phyloP scores from a whole-genome alignment of 164 flowering plant genomes.

The Magnolia kwangsiensis region DNA sequence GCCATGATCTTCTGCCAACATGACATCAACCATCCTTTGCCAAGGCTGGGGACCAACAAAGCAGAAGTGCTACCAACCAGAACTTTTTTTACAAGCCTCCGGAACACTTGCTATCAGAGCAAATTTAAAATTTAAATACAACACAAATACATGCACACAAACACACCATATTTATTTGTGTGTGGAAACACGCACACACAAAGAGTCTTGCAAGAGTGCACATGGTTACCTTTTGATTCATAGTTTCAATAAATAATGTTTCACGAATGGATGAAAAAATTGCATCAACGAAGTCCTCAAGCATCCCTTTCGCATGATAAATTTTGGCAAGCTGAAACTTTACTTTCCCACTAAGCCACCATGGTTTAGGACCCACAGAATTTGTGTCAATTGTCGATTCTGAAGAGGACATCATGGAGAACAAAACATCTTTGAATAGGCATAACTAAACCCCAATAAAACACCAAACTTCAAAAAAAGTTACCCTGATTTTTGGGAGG shows the following conservation, averaged over 20 bases:
- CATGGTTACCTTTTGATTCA: conserved; percentile 45
- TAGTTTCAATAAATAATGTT: conserved; percentile 48
- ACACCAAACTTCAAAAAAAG: not conserved
- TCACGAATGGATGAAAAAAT: conserved; percentile 54
- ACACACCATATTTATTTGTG: not conserved
- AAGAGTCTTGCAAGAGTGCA: not conserved
- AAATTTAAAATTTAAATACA: no score
- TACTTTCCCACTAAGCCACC: conserved; percentile 67
- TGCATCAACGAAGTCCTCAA: conserved; percentile 56
- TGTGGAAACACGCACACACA: not conserved
- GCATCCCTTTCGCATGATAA: conserved; percentile 56
- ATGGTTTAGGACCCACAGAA: conserved; percentile 34
- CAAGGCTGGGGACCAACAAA: no score
- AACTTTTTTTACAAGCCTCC: no score
- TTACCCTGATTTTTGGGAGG: conserved; percentile 51
- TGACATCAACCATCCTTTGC: no score
- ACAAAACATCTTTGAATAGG: not conserved
- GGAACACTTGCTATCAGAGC: no score
- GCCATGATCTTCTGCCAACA: no score
- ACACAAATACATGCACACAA: not conserved
- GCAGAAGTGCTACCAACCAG: no score
- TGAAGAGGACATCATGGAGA: conserved; percentile 9
- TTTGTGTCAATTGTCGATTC: conserved; percentile 23
- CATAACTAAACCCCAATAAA: not conserved
- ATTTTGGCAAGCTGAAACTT: conserved; percentile 56